A percentile compares a stretch with the other conserved stretches of the same genome.
Conservation (phyloP, 2,329 filamentous ascomycete species). For the Hypoxylon sp. region DNA sequence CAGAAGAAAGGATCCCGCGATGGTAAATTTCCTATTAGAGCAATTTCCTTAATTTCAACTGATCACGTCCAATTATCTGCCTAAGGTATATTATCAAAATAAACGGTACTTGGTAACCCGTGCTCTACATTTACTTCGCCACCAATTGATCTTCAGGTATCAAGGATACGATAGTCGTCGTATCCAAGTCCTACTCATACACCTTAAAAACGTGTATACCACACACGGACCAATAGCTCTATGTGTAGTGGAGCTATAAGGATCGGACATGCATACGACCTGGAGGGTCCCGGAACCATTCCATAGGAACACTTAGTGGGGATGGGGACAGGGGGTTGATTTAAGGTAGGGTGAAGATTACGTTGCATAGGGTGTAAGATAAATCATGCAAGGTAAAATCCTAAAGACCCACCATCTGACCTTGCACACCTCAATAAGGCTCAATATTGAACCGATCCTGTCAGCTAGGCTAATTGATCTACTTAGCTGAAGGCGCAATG, state of each 20-base stretch:
- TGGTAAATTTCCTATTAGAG: not conserved
- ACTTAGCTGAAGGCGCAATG: slow-evolving; percentile 1
- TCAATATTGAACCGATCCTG: slow-evolving; percentile 1
- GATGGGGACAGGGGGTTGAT: not conserved
- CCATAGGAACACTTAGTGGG: not conserved
- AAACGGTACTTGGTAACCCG: not conserved
- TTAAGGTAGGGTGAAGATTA: not conserved
- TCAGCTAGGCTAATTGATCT: slow-evolving; percentile 2
- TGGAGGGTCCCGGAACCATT: not conserved
- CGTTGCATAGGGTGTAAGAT: slow-evolving; percentile 6
- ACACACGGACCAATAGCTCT: not conserved
- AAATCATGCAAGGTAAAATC: slow-evolving; percentile 4
- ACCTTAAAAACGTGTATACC: not conserved
- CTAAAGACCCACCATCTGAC: not conserved
- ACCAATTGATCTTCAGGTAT: not conserved
- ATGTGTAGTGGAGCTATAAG: not conserved
- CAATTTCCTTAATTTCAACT: not conserved
- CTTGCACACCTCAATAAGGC: not conserved
- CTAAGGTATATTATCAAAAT: not conserved
- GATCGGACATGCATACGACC: not conserved
- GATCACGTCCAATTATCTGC: not conserved
- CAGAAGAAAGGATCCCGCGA: not conserved
- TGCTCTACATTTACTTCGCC: not conserved
- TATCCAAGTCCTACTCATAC: not conserved
- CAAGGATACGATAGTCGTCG: not conserved